These are phyloP conservation scores for Hammondia hammondi DNA, from an alignment of 169 alveolate genomes.

Conservation along the genomic window DNA sequence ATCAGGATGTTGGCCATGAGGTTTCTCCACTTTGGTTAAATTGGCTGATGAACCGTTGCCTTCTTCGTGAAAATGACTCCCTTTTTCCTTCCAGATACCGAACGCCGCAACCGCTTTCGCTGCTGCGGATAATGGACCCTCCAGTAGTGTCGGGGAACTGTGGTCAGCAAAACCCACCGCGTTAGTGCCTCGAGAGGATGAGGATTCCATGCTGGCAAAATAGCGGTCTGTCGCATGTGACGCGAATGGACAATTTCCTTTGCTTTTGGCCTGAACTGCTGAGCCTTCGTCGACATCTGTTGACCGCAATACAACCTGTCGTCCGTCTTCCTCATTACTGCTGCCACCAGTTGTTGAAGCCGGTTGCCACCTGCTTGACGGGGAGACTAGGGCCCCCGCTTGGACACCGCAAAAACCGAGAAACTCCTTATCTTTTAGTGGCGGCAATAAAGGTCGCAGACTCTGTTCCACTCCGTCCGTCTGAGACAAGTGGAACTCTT, in stretches of 20 bases:
- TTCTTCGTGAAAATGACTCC: not conserved
- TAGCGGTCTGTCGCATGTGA: too few relatives aligned
- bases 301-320: not conserved
- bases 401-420: not conserved
- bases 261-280: too few relatives aligned
- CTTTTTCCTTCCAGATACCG: not conserved
- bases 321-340: not conserved
- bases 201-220: too few relatives aligned
- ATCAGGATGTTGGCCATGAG: too few relatives aligned
- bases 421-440: not conserved
- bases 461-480: not conserved
- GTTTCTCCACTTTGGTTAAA: too few relatives aligned
- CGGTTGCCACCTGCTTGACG: too few relatives aligned
- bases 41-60: not conserved
- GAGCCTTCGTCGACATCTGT: not conserved
- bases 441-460: not conserved
- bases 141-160: not conserved
- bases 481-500: not conserved
- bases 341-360: too few relatives aligned
- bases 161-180: too few relatives aligned
- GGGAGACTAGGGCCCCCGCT: too few relatives aligned
- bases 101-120: conserved; percentile 16
- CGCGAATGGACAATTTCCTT: too few relatives aligned
- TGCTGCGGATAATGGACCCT: conserved; percentile 10
- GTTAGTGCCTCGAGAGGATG: too few relatives aligned